These are phyloP conservation scores for Aspergillus uvarum DNA, from an alignment of 2,329 filamentous ascomycete genomes.

Conservation along the genomic window DNA sequence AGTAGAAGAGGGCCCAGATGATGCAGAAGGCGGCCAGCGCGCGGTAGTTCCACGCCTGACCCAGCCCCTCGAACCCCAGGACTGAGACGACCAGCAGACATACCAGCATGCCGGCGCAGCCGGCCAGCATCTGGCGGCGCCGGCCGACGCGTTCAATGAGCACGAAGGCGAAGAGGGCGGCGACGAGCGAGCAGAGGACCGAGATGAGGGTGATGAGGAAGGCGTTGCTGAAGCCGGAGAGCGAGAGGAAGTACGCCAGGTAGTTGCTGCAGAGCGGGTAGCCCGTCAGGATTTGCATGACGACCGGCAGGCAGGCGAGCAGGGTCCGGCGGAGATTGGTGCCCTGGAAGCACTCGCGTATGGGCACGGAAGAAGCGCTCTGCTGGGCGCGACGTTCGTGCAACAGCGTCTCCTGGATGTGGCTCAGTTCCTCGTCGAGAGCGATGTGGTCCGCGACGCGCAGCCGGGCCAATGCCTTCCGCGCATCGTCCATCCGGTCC, in stretches of 20 bases:
- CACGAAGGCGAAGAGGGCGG: neutral
- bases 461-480: neutral
- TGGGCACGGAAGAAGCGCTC: neutral
- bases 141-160: slow-evolving; percentile 1
- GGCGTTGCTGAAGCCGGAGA: neutral
- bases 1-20: slow-evolving; percentile 1
- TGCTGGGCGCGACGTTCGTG: neutral
- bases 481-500: neutral
- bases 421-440: neutral
- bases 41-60: neutral
- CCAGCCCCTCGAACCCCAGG: slow-evolving; percentile 1
- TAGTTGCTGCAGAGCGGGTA: slow-evolving; percentile 5
- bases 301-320: neutral
- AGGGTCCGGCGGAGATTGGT: neutral
- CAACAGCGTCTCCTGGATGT: neutral
- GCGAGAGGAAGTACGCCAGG: neutral
- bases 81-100: neutral
- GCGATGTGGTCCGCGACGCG: neutral
- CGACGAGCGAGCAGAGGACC: neutral
- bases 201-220: slow-evolving; percentile 1
- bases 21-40: neutral
- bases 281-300: slow-evolving; percentile 1
- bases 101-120: neutral
- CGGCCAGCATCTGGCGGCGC: neutral
- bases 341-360: neutral